phyloP scores from a whole-genome alignment of 306 rosid genomes.

The Styphnolobium japonicum region DNA sequence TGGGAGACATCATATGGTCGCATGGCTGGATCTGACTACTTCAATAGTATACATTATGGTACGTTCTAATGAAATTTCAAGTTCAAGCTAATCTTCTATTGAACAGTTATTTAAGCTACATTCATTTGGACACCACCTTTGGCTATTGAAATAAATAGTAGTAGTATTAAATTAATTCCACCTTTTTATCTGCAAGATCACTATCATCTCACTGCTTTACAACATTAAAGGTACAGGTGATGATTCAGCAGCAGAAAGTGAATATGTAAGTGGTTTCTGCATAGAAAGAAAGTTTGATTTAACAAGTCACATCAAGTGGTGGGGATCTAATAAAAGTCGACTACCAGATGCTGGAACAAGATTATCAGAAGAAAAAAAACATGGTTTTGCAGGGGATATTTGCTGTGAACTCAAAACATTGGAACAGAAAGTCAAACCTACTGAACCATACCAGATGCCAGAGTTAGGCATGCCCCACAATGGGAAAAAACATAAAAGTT shows the following conservation, averaged over 20 bases:
- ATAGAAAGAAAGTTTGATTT: conserved; percentile 82
- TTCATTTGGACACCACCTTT: background rate
- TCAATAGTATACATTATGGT: conserved; percentile 74
- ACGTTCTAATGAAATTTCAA: conserved; percentile 33
- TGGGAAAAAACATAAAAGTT: conserved; percentile 50
- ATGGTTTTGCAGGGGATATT: conserved; percentile 58
- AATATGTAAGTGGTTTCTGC: conserved; percentile 57
- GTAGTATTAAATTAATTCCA: background rate
- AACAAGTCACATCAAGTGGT: conserved; percentile 89
- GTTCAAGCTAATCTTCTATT: conserved; percentile 18
- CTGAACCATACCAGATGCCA: conserved; percentile 97
- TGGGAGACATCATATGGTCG: conserved; percentile 90
- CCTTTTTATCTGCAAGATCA: conserved; percentile 3
- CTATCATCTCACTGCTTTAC: conserved; percentile 23
- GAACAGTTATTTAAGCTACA: background rate
- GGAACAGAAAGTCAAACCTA: conserved; percentile 64
- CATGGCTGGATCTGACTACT: conserved; percentile 83
- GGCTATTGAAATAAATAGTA: background rate
- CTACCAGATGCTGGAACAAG: conserved; percentile 53
- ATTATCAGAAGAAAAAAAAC: conserved; percentile 71
- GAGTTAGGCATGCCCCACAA: conserved; percentile 57
- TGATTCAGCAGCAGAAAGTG: conserved; percentile 79
- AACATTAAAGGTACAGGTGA: conserved; percentile 56
- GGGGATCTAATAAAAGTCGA: conserved; percentile 82
- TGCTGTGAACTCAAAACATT: conserved; percentile 71